Conservation (phyloP, 352 stramenopile genomes). For the Pythium monospermum region DNA sequence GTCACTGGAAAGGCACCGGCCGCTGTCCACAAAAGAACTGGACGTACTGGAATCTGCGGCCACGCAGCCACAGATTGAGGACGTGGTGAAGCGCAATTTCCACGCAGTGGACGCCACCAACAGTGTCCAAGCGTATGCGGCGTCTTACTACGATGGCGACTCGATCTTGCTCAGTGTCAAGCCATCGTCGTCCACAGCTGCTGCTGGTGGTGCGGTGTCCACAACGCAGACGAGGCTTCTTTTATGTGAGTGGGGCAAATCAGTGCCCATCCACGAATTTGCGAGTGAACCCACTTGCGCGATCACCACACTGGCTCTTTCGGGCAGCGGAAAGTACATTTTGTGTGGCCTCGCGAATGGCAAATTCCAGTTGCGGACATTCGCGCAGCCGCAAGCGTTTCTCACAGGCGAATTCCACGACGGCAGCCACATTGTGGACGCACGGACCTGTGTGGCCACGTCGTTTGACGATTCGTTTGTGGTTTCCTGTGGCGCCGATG, state of each 20-base stretch:
- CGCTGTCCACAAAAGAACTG: constrained; percentile 49
- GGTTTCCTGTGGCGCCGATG: constrained; percentile 62
- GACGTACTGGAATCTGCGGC: constrained; percentile 32
- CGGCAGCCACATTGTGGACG: constrained; percentile 2
- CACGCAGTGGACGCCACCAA: constrained; percentile 29
- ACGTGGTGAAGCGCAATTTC: constrained; percentile 47
- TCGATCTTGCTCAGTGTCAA: constrained; percentile 51
- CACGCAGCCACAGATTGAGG: constrained; percentile 35
- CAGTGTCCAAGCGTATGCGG: constrained; percentile 27
- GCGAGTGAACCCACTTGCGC: constrained; percentile 29
- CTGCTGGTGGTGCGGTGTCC: constrained; percentile 20
- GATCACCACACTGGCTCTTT: constrained; percentile 39
- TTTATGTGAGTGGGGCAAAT: constrained; percentile 26
- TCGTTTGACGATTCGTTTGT: constrained; percentile 86
- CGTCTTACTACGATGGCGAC: constrained; percentile 34
- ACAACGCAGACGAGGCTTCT: constrained; percentile 26
- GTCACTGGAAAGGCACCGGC: constrained; percentile 35
- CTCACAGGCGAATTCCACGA: constrained; percentile 81
- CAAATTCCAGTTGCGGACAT: constrained; percentile 70
- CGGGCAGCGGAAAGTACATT: constrained; percentile 57
- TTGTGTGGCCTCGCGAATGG: constrained; percentile 75
- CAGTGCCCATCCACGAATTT: constrained; percentile 33
- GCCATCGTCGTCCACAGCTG: background rate
- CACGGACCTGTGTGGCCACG: constrained; percentile 27
- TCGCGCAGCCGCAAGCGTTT: constrained; percentile 48